Percentiles rank a stretch among this genome's conserved stretches.
Evolutionary conservation across 139 green algal species (phyloP).

Genomic region (Coelastrella sp.): DNA sequence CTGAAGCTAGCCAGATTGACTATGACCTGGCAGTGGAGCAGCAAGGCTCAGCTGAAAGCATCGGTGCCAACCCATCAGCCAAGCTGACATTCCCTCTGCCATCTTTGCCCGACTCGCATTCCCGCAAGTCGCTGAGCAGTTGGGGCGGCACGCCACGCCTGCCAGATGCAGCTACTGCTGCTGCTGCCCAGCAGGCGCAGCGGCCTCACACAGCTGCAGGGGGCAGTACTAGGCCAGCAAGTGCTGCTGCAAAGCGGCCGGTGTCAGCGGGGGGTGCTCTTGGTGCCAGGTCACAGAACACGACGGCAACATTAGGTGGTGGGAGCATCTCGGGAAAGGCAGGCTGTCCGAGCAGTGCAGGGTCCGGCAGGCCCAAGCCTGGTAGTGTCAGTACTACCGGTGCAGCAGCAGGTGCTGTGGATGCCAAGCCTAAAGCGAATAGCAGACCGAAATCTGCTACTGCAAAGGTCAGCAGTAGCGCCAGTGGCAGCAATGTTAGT

Average conservation of each 20-base stretch:
- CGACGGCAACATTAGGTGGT: too few species aligned
- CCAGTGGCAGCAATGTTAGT: neutral
- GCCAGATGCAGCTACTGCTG: neutral
- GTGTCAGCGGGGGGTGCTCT: too few species aligned
- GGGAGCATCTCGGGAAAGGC: too few species aligned
- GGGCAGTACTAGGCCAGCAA: too few species aligned
- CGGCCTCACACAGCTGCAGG: neutral
- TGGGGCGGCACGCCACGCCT: conserved; percentile 9
- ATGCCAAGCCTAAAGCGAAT: neutral
- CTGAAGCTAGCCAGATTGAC: neutral
- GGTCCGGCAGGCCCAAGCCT: too few species aligned
- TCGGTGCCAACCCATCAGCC: neutral
- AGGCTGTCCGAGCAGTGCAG: too few species aligned
- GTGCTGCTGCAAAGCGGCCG: too few species aligned
- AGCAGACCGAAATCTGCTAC: neutral
- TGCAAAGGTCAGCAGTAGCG: neutral
- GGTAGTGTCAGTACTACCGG: neutral
- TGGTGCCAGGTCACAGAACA: too few species aligned
- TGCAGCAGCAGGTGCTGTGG: too few species aligned
- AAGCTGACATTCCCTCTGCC: conserved; percentile 3
- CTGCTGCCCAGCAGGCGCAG: neutral
- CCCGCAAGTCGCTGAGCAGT: neutral
- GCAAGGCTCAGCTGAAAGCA: too few species aligned
- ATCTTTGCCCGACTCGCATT: neutral
- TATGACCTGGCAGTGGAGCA: neutral